Base-by-base conservation (phyloP, 1,284 basidiomycete species). In the Naganishia cerealis region DNA sequence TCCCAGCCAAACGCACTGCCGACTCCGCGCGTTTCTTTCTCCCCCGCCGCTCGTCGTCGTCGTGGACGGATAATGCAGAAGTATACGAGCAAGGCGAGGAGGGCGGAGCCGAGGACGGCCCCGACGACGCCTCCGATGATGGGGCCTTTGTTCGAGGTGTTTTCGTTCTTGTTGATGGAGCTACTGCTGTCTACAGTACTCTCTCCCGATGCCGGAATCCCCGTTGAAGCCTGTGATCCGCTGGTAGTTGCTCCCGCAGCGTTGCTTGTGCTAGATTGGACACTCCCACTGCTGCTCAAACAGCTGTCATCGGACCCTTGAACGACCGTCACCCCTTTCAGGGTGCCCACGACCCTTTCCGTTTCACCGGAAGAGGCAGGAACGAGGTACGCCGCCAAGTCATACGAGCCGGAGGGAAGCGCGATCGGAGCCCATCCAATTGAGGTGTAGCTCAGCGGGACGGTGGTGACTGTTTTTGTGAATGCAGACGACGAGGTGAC, bases 111-210 rank as follows among this genome's bases (percentile, higher is more conserved):
- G 61, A 63, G 61, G 21, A 63, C 26, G 21, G 38, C 61, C 21
- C 61, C 61, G 1, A 63, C 50, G 24, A 63, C 40, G 24, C 61
- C 61, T 12, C 61, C 61, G 36, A 63, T 63, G 13, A 63, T 18
- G 26, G 39, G n/a, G 1, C 58, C 58, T n/a, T 53, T 53, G 36
- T 39, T 57, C 6, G 29, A 40, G 36, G 29, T 57, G 36, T 9
- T 40, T 21, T 24, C 16, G 18, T 40, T 57, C n/a, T 15, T 21
- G 38, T 40, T 40, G 29, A 6, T 15, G 7, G 46, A 8, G 24
- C 46, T 24, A 24, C 5, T 36, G 55, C 38, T 57, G 7, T 39
- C 29, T 33, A 33, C 29, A 33, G 29, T 33, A 33, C 29, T 24
- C 55, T 5, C 55, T 36, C 55, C 46, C 16, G 55, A 21, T 24